phyloP scores from a whole-genome alignment of 2,329 filamentous ascomycete species.

The Aspergillus udagawae region DNA sequence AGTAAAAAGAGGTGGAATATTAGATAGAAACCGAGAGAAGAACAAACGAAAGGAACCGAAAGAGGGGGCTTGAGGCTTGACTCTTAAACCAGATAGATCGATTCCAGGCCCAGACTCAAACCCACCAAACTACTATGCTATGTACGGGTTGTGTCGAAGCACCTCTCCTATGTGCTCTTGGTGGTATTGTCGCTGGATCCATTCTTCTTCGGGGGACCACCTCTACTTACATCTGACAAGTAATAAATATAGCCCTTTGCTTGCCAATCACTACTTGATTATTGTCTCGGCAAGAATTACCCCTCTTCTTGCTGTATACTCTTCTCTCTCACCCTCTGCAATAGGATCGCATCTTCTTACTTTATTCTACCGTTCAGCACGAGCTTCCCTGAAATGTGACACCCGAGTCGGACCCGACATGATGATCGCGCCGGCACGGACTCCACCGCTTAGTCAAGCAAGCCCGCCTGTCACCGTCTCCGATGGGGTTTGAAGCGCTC shows the following conservation, averaged over 20 bases:
- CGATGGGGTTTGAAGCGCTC: not conserved
- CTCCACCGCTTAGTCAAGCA: not conserved
- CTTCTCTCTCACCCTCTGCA: not conserved
- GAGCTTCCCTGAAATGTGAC: not conserved
- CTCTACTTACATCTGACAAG: no score
- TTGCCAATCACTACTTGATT: no score
- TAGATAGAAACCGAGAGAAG: conserved; percentile 1
- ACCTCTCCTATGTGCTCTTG: no score
- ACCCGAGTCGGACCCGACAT: not conserved
- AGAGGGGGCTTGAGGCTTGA: not conserved
- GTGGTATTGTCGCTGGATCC: no score
- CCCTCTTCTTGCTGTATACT: not conserved
- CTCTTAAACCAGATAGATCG: not conserved
- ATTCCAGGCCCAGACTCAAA: not conserved
- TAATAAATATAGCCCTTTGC: no score
- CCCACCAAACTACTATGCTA: no score
- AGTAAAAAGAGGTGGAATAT: not conserved
- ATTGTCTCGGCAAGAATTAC: no score
- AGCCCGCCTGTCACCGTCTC: not conserved
- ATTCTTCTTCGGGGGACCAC: no score
- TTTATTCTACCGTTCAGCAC: not conserved
- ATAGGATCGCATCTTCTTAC: not conserved
- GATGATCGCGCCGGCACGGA: not conserved
- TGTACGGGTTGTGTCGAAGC: no score
- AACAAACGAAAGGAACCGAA: not conserved